Evolutionary conservation across 176 grass and related monocot genomes (phyloP).

Genomic region (Musa troglodytarum): DNA sequence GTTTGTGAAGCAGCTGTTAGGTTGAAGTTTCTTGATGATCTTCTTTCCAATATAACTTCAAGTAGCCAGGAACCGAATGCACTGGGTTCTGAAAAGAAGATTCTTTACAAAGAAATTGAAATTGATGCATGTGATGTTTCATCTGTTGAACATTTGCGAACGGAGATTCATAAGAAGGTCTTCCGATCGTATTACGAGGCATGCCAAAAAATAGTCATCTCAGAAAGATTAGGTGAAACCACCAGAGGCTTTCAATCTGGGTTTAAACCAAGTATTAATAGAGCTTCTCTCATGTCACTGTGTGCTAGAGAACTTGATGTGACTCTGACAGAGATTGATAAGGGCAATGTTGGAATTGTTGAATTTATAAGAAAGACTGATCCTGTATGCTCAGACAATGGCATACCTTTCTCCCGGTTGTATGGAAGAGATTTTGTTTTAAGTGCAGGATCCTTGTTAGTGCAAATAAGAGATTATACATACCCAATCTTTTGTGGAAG

Average conservation of each 20-base stretch:
- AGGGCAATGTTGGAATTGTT: slow-evolving; percentile 75
- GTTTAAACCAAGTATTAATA: slow-evolving; percentile 72
- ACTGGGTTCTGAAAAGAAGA: slow-evolving; percentile 36
- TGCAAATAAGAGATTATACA: slow-evolving; percentile 68
- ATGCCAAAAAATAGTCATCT: slow-evolving; percentile 64
- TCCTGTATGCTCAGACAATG: slow-evolving; percentile 61
- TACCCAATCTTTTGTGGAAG: slow-evolving; percentile 75
- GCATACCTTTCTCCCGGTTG: slow-evolving; percentile 84
- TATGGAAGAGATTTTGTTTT: slow-evolving; percentile 88
- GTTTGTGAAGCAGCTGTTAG: slow-evolving; percentile 49
- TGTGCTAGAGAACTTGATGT: slow-evolving; percentile 69
- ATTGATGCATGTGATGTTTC: slow-evolving; percentile 30
- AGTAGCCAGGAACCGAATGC: slow-evolving; percentile 36
- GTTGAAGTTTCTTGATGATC: slow-evolving; percentile 64
- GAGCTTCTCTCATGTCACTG: slow-evolving; percentile 73
- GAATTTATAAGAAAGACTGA: slow-evolving; percentile 65
- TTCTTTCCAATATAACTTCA: slow-evolving; percentile 31
- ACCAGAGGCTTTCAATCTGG: slow-evolving; percentile 81
- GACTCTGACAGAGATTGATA: slow-evolving; percentile 79
- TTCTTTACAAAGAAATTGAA: slow-evolving; percentile 36
- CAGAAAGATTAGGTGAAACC: slow-evolving; percentile 75
- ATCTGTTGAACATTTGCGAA: slow-evolving; percentile 41
- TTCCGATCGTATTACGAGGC: slow-evolving; percentile 79
- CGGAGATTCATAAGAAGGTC: slow-evolving; percentile 64
- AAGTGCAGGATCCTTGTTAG: slow-evolving; percentile 63